These are phyloP conservation scores for Cydonia oblonga DNA, from an alignment of 331 rosid genomes.

Conservation along the genomic window DNA sequence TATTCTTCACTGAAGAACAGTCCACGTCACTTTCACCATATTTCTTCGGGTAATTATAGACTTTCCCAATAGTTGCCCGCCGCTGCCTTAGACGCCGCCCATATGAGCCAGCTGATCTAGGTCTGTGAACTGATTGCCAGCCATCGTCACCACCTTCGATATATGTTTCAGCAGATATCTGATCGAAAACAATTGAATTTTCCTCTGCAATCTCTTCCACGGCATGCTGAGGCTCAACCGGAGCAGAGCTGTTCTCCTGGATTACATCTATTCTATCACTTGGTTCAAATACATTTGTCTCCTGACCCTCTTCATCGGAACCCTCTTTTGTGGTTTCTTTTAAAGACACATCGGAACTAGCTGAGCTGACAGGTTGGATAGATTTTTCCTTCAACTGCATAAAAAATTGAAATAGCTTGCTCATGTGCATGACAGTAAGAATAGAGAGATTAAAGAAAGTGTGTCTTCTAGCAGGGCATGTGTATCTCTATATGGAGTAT, in stretches of 20 bases:
- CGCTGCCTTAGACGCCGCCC: constrained; percentile 73
- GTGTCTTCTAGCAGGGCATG: not conserved
- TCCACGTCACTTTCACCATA: constrained; percentile 45
- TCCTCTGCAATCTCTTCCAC: constrained; percentile 37
- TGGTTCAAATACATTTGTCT: constrained; percentile 30
- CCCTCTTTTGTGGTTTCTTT: constrained; percentile 61
- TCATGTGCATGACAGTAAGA: constrained; percentile 5
- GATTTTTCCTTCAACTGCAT: constrained; percentile 61
- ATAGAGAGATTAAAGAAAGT: not conserved
- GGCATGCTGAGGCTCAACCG: constrained; percentile 36
- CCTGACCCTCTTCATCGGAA: constrained; percentile 45
- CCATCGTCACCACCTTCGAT: constrained; percentile 88
- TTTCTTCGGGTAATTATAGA: constrained; percentile 67
- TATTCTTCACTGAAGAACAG: constrained; percentile 35
- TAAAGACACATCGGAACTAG: constrained; percentile 60
- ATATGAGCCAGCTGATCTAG: constrained; percentile 74
- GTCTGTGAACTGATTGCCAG: constrained; percentile 97
- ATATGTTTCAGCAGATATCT: constrained; percentile 45
- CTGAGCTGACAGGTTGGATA: constrained; percentile 28
- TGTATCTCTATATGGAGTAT: not conserved
- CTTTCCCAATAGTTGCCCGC: constrained; percentile 67
- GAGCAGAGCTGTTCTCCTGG: constrained; percentile 38
- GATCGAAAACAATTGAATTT: constrained; percentile 28
- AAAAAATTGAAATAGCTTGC: constrained; percentile 15
- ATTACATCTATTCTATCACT: constrained; percentile 32